A percentile compares a stretch with the other conserved stretches of the same genome.
Evolutionary conservation across 306 rosid genomes (phyloP).

Genomic region (Macrotyloma uniflorum): DNA sequence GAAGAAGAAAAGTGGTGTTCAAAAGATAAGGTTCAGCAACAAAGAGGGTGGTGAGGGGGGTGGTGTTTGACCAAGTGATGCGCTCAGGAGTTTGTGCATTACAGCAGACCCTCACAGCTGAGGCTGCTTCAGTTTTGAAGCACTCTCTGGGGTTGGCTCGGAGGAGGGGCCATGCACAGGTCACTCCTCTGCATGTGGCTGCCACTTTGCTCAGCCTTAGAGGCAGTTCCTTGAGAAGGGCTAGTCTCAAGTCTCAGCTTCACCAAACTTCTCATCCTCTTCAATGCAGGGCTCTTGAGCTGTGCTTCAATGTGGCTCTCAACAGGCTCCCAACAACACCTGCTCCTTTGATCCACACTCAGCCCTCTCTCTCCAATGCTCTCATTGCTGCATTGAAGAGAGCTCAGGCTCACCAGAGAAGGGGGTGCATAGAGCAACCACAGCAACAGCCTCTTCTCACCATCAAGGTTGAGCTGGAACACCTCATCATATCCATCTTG

Average conservation of each 20-base stretch:
- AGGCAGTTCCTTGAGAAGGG: slow-evolving; percentile 62
- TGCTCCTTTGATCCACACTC: slow-evolving; percentile 63
- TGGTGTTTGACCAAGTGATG: slow-evolving; percentile 71
- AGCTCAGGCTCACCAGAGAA: slow-evolving; percentile 91
- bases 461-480: slow-evolving; percentile 76
- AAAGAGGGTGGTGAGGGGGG: slow-evolving; percentile 62
- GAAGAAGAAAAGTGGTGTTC: slow-evolving; percentile 14
- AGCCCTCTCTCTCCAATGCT: slow-evolving; percentile 85
- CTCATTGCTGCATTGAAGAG: slow-evolving; percentile 84
- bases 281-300: slow-evolving; percentile 87
- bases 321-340: slow-evolving; percentile 82
- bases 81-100: slow-evolving; percentile 86
- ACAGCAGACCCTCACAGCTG: slow-evolving; percentile 96
- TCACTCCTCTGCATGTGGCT: slow-evolving; percentile 93
- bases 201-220: slow-evolving; percentile 73
- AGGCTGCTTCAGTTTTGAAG: slow-evolving; percentile 93
- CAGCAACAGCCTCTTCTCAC: slow-evolving; percentile 77
- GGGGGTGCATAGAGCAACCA: slow-evolving; percentile 82
- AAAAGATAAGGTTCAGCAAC: slow-evolving; percentile 22
- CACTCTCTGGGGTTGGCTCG: slow-evolving; percentile 83
- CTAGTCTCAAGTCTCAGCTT: slow-evolving; percentile 77
- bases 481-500: slow-evolving; percentile 78
- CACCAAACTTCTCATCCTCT: slow-evolving; percentile 65
- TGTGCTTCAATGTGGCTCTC: slow-evolving; percentile 92
- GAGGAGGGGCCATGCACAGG: slow-evolving; percentile 93